phyloP scores from a whole-genome alignment of 1,139 yeast genomes.

The Yamadazyma friedrichii region DNA sequence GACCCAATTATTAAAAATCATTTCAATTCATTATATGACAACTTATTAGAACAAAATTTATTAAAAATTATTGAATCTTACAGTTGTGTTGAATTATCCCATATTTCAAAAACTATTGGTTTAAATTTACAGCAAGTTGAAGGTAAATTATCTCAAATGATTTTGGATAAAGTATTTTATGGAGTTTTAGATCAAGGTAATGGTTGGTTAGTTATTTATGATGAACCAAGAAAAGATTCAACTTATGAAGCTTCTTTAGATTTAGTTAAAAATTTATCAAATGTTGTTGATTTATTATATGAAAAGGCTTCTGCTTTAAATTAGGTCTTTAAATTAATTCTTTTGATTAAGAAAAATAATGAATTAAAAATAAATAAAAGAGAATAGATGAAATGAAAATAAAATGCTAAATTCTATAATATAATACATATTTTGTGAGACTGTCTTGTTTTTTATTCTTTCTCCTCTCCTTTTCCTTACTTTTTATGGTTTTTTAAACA shows the following conservation, averaged over 20 bases:
- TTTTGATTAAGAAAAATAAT: constrained; percentile 1
- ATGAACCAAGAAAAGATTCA: constrained; percentile 85
- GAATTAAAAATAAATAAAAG: neutral
- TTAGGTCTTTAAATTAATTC: constrained; percentile 20
- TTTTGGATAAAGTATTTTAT: constrained; percentile 86
- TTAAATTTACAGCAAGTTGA: constrained; percentile 87
- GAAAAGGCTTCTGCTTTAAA: constrained; percentile 87
- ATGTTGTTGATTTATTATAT: constrained; percentile 85
- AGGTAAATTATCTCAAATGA: constrained; percentile 94
- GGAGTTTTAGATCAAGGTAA: constrained; percentile 98
- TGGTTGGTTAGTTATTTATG: constrained; percentile 93
- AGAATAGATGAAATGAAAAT: constrained; percentile 1
- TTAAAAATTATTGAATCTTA: constrained; percentile 95
- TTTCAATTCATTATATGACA: constrained; percentile 89
- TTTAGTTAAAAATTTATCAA: constrained; percentile 81
- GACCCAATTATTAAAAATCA: constrained; percentile 91
- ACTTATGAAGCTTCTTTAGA: constrained; percentile 88
- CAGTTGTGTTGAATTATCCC: constrained; percentile 88
- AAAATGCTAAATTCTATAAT: constrained; percentile 2
- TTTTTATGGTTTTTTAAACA: constrained; percentile 12
- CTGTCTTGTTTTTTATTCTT: neutral
- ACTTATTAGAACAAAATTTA: constrained; percentile 87
- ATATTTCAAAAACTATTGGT: constrained; percentile 85
- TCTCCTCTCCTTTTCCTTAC: neutral
- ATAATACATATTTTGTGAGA: constrained; percentile 1